Conservation (phyloP, 2,329 filamentous ascomycete genomes). For the Calonectria pseudoreteaudii region DNA sequence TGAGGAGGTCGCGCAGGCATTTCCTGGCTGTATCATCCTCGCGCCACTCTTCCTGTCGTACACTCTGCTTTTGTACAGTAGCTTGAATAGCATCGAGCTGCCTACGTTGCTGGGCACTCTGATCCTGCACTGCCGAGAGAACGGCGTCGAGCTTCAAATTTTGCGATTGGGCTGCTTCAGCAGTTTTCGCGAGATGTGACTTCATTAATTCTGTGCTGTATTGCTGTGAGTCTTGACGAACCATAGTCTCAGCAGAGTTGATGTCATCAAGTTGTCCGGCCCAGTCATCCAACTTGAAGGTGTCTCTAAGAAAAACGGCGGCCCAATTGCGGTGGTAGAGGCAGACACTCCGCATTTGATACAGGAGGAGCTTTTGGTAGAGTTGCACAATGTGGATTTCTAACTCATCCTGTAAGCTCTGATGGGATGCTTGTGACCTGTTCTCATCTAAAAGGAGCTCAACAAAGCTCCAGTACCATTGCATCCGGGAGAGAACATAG, state of each 20-base stretch:
- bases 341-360: constrained; percentile 55
- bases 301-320: constrained; percentile 43
- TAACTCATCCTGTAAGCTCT: constrained; percentile 37
- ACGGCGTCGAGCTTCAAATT: constrained; percentile 20
- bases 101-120: constrained; percentile 9
- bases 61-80: not conserved
- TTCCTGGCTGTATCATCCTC: constrained; percentile 22
- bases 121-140: constrained; percentile 17
- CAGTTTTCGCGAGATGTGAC: not conserved
- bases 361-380: constrained; percentile 54
- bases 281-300: constrained; percentile 51
- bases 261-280: constrained; percentile 42
- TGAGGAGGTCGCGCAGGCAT: not conserved
- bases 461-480: constrained; percentile 52
- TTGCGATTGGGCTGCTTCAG: not conserved
- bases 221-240: constrained; percentile 18
- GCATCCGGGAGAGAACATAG: constrained; percentile 51
- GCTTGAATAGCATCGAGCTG: not conserved
- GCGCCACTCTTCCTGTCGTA: not conserved
- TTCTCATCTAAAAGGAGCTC: constrained; percentile 42
- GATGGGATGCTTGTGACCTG: constrained; percentile 21
- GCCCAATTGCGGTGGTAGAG: constrained; percentile 48
- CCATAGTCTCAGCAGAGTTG: constrained; percentile 39
- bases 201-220: constrained; percentile 28
- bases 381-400: constrained; percentile 48